These are phyloP conservation scores for Phytophthora fragariae DNA, from an alignment of 352 stramenopile genomes.

Conservation along the genomic window DNA sequence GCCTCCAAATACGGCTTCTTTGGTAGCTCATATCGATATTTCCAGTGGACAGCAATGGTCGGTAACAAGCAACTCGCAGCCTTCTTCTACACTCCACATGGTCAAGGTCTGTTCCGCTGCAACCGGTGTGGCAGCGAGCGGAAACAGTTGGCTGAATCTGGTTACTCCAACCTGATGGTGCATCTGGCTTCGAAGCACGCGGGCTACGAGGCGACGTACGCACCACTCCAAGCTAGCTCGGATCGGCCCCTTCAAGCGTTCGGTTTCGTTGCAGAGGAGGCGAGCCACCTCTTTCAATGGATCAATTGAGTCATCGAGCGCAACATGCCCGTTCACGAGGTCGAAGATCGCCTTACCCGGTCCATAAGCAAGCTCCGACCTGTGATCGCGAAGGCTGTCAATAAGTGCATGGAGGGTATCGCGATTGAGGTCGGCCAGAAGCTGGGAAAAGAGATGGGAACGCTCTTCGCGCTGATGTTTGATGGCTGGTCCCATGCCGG, in stretches of 20 bases:
- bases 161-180: slow-evolving; percentile 19
- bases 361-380: slow-evolving; percentile 16
- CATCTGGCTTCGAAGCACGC: slow-evolving; percentile 12
- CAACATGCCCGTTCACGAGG: slow-evolving; percentile 20
- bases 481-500: slow-evolving; percentile 20
- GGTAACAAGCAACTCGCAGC: slow-evolving; percentile 11
- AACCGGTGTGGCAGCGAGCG: slow-evolving; percentile 3
- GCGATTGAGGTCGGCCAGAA: not conserved
- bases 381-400: slow-evolving; percentile 10
- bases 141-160: slow-evolving; percentile 4
- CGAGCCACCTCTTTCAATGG: slow-evolving; percentile 18
- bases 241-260: not conserved
- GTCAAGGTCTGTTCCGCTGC: slow-evolving; percentile 20
- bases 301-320: slow-evolving; percentile 12
- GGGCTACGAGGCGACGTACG: slow-evolving; percentile 5
- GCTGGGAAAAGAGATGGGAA: slow-evolving; percentile 12
- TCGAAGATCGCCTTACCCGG: slow-evolving; percentile 4
- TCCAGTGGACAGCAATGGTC: not conserved
- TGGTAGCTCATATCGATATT: not conserved
- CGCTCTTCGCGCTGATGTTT: slow-evolving; percentile 27
- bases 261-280: slow-evolving; percentile 12
- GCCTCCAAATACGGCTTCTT: not conserved
- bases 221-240: not conserved
- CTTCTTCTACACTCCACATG: slow-evolving; percentile 14
- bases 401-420: too few species aligned